Base-by-base conservation (phyloP, 73 alveolate species). In the Tetrahymena thermophila region DNA sequence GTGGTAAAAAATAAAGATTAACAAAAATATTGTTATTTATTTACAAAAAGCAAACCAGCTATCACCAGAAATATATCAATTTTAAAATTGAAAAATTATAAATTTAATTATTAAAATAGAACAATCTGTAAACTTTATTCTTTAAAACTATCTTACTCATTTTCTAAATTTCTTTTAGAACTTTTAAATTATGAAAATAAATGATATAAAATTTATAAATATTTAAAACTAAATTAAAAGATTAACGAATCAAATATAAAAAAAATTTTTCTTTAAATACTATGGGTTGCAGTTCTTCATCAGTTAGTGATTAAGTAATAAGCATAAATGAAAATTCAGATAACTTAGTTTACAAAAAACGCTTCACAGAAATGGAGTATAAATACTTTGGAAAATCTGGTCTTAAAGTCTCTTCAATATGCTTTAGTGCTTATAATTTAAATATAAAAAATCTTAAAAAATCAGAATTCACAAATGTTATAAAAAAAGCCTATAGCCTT, bases 341-440 rank as follows among this genome's bases (percentile, higher is more conserved):
- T 40, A 40, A 8, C 16, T 15, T 40, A 40, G 44, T 40, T 9
- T 14, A 50, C 15, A 50, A 50, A 50, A 28, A 71, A n/a, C 23
- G 40, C 4, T 7, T 31, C 31, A 31, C 37, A 19, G 96, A 96
- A 35, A 98, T 98, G 99, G 98, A 95, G 42, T 98, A 98, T 96
- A 96, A 97, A 94, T 95, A 97, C 83, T 98, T 99, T 55, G 99
- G 99, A 85, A 97, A 96, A 58, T 94, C 99, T 31, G 99, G 99
- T 1, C 98, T 98, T 44, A 94, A 96, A 56, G 99, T 98, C 44
- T 98, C 99, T 71, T 97, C 97, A 35, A 95, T 98, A 56, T 56
- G 98, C 37, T 98, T 96, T 43, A 99, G 99, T 15, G 35, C 89
- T 19, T 2, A 71, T 19, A 71, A 31, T 31, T 23, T 71, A n/a